A percentile compares a stretch with the other conserved stretches of the same genome.
These are phyloP conservation scores for Vigna mungo DNA, from an alignment of 306 rosid species.

Conservation along the genomic window DNA sequence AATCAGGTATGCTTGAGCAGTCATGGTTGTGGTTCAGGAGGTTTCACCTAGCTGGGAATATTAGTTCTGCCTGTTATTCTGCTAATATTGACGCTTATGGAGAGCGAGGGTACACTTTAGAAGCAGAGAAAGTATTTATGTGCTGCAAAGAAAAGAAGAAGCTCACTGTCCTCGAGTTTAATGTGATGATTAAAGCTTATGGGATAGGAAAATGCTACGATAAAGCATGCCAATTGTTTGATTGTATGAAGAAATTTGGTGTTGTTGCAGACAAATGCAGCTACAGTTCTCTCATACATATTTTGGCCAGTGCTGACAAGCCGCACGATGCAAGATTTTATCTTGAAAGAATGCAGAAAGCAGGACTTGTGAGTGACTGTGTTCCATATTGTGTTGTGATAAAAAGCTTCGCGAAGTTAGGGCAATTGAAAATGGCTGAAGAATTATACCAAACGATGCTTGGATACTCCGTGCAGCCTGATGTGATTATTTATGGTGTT, in stretches of 20 bases:
- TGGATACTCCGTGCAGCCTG: constrained; percentile 63
- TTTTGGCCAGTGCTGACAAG: constrained; percentile 69
- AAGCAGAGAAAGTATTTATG: constrained; percentile 78
- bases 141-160: constrained; percentile 72
- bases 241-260: constrained; percentile 62
- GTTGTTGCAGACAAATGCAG: constrained; percentile 71
- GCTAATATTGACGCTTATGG: constrained; percentile 87
- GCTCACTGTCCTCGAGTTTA: constrained; percentile 55
- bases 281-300: constrained; percentile 77
- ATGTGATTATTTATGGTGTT: constrained; percentile 71
- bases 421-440: constrained; percentile 70
- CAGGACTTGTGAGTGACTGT: constrained; percentile 78
- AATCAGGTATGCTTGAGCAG: constrained; percentile 63
- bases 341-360: constrained; percentile 72
- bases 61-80: constrained; percentile 76
- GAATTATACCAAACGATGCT: constrained; percentile 71
- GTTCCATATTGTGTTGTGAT: constrained; percentile 69
- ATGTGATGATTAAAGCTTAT: constrained; percentile 76
- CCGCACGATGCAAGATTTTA: constrained; percentile 63
- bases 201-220: constrained; percentile 67
- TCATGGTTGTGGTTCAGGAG: constrained; percentile 82
- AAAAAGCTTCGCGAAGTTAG: constrained; percentile 70
- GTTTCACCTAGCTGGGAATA: constrained; percentile 66
- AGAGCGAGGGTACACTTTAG: constrained; percentile 62
- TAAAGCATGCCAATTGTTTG: constrained; percentile 69